Base-by-base conservation (phyloP, 805 yeast species). In the Candida boleticola region DNA sequence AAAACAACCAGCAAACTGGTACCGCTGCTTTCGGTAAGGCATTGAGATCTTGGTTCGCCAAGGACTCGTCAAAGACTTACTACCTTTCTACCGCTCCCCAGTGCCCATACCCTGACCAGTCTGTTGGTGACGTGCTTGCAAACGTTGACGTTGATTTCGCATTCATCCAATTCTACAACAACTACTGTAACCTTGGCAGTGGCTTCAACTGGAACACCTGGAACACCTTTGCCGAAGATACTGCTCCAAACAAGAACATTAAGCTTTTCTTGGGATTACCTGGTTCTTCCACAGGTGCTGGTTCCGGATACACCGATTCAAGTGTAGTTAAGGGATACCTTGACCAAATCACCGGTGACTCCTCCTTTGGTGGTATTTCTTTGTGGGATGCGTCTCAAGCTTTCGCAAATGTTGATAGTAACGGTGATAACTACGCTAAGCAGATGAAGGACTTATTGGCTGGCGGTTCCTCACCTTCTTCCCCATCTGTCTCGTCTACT, bases 371-470 rank as follows among this genome's bases (percentile, higher is more conserved):
- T 18, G 85, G 89, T 26, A 77, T 90, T 55, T 79, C 84, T 75
- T 66, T 89, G 46, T 90, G 98, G 97, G 96, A 89, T 51, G 86
- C 89, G 13, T 71, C 83, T 7, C 79, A 79, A 49, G 77, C 77
- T 16, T 55, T 51, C 50, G 44, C 49, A 11, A 61, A 61, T 42
- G 49, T 47, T 20, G 51, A 53, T 14, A 18, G 26, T 18, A 37
- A 45, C 34, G 61, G 64, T 23, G 42, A 36, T 7, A 55, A 48
- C 20, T 62, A 47, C 48, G 57, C 53, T 14, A 45, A 73, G 25
- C 67, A 63, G 30, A 56, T 80, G 60, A 76, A 77, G 57, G 45
- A 58, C 21, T 55, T 74, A 33, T 58, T 79, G 49, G 59, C 57
- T 11, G 53, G 51, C 3, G 31, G 19, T 17, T 22, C 30, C 6